phyloP scores from a whole-genome alignment of 2,329 filamentous ascomycete genomes.

The Ophiosphaerella herpotricha region DNA sequence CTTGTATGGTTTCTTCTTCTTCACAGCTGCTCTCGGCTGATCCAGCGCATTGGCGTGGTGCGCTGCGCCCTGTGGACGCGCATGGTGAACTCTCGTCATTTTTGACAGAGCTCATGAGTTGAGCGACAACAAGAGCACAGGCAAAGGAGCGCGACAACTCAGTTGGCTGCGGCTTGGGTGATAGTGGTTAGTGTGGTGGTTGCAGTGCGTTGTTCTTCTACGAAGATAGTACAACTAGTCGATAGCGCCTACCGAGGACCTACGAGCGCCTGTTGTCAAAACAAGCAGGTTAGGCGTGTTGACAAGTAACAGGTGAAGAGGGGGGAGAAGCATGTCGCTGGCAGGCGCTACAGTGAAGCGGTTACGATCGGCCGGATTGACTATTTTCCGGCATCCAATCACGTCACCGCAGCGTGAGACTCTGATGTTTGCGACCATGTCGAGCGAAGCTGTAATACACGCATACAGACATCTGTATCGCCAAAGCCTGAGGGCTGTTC shows the following conservation, averaged over 20 bases:
- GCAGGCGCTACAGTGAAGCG: constrained; percentile 4
- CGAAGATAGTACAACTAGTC: constrained; percentile 9
- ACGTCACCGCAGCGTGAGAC: constrained; percentile 7
- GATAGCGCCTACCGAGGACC: constrained; percentile 19
- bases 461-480: constrained; percentile 75
- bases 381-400: constrained; percentile 20
- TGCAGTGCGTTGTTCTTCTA: constrained; percentile 13
- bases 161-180: not conserved
- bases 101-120: constrained; percentile 16
- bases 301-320: constrained; percentile 10
- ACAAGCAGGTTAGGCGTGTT: constrained; percentile 23
- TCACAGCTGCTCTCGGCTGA: constrained; percentile 26
- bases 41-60: constrained; percentile 23
- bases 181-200: constrained; percentile 22
- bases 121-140: constrained; percentile 5
- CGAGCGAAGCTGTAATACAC: constrained; percentile 56
- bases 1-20: constrained; percentile 57
- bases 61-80: constrained; percentile 23
- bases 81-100: constrained; percentile 37
- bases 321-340: constrained; percentile 6
- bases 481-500: constrained; percentile 69
- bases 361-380: constrained; percentile 9
- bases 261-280: constrained; percentile 24
- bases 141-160: too few relatives aligned
- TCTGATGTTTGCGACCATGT: constrained; percentile 27